A percentile compares a stretch with the other conserved stretches of the same genome.
These are phyloP conservation scores for Rutstroemia sp. DNA, from an alignment of 2,329 filamentous ascomycete species.

Conservation along the genomic window DNA sequence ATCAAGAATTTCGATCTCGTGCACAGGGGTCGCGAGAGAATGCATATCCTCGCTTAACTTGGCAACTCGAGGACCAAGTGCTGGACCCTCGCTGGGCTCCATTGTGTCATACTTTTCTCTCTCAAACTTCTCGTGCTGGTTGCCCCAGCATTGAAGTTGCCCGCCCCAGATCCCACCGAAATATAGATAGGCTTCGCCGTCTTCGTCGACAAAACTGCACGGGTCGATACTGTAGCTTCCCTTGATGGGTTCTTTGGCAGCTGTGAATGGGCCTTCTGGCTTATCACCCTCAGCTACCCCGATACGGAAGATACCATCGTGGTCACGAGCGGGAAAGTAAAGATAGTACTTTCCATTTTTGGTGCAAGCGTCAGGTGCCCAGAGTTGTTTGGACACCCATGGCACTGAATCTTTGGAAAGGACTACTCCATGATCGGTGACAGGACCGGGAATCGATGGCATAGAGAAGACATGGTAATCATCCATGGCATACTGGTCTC, in stretches of 20 bases:
- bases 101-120: conserved; percentile 44
- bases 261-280: conserved; percentile 62
- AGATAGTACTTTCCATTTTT: conserved; percentile 68
- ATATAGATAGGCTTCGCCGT: conserved; percentile 59
- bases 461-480: conserved; percentile 73
- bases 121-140: conserved; percentile 42
- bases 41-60: conserved; percentile 59
- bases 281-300: conserved; percentile 58
- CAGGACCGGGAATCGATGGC: conserved; percentile 40
- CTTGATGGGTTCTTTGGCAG: conserved; percentile 56
- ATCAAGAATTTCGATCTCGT: conserved; percentile 57
- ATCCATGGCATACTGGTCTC: conserved; percentile 77
- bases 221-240: conserved; percentile 74
- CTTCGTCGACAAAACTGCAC: conserved; percentile 68
- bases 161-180: conserved; percentile 78
- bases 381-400: conserved; percentile 73
- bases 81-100: conserved; percentile 52
- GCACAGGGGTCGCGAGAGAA: conserved; percentile 45
- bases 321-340: conserved; percentile 69
- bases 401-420: conserved; percentile 59
- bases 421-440: conserved; percentile 67
- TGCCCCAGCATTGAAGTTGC: conserved; percentile 67
- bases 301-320: conserved; percentile 63
- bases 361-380: conserved; percentile 69
- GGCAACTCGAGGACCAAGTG: conserved; percentile 61